These are phyloP conservation scores for Inonotus hispidus DNA, from an alignment of 1,284 basidiomycete genomes.

Conservation along the genomic window DNA sequence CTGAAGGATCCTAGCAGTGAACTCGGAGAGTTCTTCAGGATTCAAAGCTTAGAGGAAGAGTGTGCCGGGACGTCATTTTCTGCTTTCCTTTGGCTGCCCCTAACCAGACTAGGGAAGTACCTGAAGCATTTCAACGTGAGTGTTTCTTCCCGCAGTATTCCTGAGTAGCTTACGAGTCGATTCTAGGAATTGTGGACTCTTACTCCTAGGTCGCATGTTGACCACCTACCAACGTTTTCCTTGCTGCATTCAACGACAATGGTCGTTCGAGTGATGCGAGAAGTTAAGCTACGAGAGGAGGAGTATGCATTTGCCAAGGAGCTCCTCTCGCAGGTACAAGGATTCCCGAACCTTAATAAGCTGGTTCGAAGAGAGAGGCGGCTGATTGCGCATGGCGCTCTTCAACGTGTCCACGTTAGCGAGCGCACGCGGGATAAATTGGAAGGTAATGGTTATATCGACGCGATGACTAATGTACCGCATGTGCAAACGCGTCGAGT, in stretches of 20 bases:
- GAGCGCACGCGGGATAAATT: not conserved
- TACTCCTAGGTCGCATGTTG: conserved; percentile 65
- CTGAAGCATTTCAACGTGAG: conserved; percentile 71
- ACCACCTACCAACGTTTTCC: conserved; percentile 61
- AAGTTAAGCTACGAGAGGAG: conserved; percentile 80
- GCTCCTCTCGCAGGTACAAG: conserved; percentile 55
- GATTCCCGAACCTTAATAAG: conserved; percentile 43
- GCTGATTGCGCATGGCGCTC: conserved; percentile 62
- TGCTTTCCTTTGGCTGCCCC: conserved; percentile 68
- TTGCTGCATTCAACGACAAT: conserved; percentile 63
- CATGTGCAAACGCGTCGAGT: not conserved
- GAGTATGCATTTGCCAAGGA: conserved; percentile 70
- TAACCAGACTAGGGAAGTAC: conserved; percentile 69
- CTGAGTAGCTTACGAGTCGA: conserved; percentile 16
- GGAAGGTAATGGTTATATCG: not conserved
- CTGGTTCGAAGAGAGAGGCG: conserved; percentile 68
- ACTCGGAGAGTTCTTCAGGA: conserved; percentile 79
- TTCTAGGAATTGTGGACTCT: conserved; percentile 54
- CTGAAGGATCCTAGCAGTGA: conserved; percentile 52
- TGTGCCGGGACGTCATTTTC: conserved; percentile 60
- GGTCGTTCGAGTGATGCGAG: conserved; percentile 69
- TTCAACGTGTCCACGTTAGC: conserved; percentile 27
- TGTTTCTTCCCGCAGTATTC: not conserved
- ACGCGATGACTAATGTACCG: too few relatives aligned
- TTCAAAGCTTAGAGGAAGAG: conserved; percentile 56